These are phyloP conservation scores for Aspergillus sp. DNA, from an alignment of 2,329 filamentous ascomycete genomes.

Conservation along the genomic window DNA sequence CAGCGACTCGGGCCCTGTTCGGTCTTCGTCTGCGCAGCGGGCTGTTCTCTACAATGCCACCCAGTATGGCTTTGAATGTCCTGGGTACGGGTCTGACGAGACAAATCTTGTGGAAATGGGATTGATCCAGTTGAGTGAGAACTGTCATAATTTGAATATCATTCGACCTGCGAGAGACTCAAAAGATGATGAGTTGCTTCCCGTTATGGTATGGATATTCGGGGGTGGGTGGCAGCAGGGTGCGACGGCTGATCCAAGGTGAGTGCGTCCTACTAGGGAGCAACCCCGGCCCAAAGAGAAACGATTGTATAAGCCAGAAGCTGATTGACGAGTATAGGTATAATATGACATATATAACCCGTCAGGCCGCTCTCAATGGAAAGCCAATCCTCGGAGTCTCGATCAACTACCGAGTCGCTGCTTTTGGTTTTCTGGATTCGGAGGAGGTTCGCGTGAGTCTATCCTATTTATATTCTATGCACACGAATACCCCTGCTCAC, in stretches of 20 bases:
- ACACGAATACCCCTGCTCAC: background rate
- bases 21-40: background rate
- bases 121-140: conserved; percentile 27
- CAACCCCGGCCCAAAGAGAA: background rate
- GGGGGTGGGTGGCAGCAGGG: conserved; percentile 38
- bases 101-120: conserved; percentile 28
- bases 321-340: conserved; percentile 24
- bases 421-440: conserved; percentile 39
- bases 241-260: conserved; percentile 38
- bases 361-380: conserved; percentile 32
- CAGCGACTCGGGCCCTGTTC: conserved; percentile 25
- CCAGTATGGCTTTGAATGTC: conserved; percentile 37
- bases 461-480: no score
- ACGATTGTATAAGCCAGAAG: background rate
- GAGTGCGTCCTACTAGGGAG: background rate
- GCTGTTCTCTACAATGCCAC: conserved; percentile 34
- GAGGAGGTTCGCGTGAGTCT: conserved; percentile 33
- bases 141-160: conserved; percentile 36
- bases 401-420: conserved; percentile 37
- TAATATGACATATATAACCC: conserved; percentile 39
- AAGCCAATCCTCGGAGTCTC: conserved; percentile 37
- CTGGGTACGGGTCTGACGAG: conserved; percentile 36
- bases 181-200: conserved; percentile 22
- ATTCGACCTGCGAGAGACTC: conserved; percentile 23
- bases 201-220: conserved; percentile 39